These are phyloP conservation scores for Naumovozyma dairenensis DNA, from an alignment of 805 yeast genomes.

Conservation along the genomic window DNA sequence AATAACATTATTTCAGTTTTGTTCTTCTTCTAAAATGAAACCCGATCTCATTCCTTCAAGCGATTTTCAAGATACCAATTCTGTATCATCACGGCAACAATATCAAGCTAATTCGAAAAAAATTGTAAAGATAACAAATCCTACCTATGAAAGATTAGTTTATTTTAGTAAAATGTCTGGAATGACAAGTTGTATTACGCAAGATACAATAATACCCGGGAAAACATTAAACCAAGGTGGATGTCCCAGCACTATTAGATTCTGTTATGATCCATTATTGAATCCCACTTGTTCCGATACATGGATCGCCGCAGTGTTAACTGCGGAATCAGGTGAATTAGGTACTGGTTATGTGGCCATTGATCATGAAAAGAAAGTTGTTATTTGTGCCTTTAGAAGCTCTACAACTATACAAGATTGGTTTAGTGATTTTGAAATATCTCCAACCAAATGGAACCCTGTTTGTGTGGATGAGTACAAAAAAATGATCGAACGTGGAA, in stretches of 20 bases:
- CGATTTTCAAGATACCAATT: too few relatives aligned
- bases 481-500: constrained; percentile 16
- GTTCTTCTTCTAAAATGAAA: background rate
- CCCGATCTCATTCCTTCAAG: too few relatives aligned
- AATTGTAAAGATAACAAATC: constrained; percentile 5
- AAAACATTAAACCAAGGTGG: constrained; percentile 23
- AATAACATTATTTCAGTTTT: background rate
- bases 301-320: constrained; percentile 32
- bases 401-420: constrained; percentile 53
- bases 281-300: constrained; percentile 25
- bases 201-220: constrained; percentile 14
- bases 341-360: constrained; percentile 49
- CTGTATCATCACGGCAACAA: background rate
- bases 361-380: constrained; percentile 35
- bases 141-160: constrained; percentile 24
- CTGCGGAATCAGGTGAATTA: constrained; percentile 35
- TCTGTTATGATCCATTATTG: constrained; percentile 22
- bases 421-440: constrained; percentile 44
- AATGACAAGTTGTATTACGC: constrained; percentile 29
- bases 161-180: constrained; percentile 28
- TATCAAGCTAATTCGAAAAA: too few relatives aligned
- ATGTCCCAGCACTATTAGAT: constrained; percentile 25
- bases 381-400: constrained; percentile 53
- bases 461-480: constrained; percentile 22
- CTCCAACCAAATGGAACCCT: constrained; percentile 41